Percentiles rank a stretch among this genome's conserved stretches.
phyloP scores from a whole-genome alignment of 2,329 filamentous ascomycete genomes.

The Xylaria hypoxylon region DNA sequence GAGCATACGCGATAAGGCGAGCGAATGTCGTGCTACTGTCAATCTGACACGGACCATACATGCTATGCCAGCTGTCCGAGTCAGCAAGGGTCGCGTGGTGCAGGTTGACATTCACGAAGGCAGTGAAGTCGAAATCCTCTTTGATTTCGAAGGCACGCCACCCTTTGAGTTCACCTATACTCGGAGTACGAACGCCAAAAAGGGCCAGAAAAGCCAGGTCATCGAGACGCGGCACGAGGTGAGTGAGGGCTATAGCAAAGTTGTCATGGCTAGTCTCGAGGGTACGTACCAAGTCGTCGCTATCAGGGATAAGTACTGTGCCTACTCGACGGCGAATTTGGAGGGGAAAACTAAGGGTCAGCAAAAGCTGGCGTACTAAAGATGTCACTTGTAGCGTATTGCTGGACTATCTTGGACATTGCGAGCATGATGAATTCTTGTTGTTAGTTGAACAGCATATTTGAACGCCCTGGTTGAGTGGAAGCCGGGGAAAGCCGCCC shows the following conservation, averaged over 20 bases:
- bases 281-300: slow-evolving; percentile 97
- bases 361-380: slow-evolving; percentile 52
- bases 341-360: slow-evolving; percentile 61
- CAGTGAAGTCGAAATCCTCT: slow-evolving; percentile 90
- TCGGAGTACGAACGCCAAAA: slow-evolving; percentile 84
- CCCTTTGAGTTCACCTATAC: slow-evolving; percentile 99
- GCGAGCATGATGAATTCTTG: slow-evolving; percentile 14
- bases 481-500: slow-evolving; percentile 22
- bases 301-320: slow-evolving; percentile 93
- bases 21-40: slow-evolving; percentile 84
- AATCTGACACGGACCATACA: slow-evolving; percentile 87
- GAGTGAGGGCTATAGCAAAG: slow-evolving; percentile 83
- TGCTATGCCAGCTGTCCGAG: slow-evolving; percentile 88
- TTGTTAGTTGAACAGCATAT: slow-evolving; percentile 27
- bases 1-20: slow-evolving; percentile 86
- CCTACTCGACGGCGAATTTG: slow-evolving; percentile 79
- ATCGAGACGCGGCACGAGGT: slow-evolving; percentile 92
- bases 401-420: slow-evolving; percentile 34
- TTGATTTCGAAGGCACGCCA: slow-evolving; percentile 94
- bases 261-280: slow-evolving; percentile 87
- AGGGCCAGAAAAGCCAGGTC: slow-evolving; percentile 80
- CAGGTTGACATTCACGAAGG: slow-evolving; percentile 97
- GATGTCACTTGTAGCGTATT: neutral
- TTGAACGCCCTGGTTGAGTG: slow-evolving; percentile 27
- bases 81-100: slow-evolving; percentile 83